Base-by-base conservation (phyloP, 108 stramenopile species). In the Nitzschia sp. region DNA sequence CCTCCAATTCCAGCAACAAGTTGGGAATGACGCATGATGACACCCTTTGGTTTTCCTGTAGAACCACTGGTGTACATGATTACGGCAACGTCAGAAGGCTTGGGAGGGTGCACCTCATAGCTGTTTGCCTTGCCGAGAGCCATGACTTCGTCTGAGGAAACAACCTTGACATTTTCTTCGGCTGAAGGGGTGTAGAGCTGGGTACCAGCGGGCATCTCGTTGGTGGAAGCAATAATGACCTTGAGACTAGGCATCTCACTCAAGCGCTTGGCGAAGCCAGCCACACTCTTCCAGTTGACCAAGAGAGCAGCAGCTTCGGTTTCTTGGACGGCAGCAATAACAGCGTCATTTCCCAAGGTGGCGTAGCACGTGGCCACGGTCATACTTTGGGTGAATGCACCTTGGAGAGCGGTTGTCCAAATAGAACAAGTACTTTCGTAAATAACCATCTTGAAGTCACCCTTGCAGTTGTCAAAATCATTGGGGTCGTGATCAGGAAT, bases 21-120 rank as follows among this genome's bases (percentile, higher is more conserved):
- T 75, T 92, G 89, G 26, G 63, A 53, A 80, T 98, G 98, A 8
- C 79, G 83, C 38, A 97, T 85, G 56, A 96, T 86, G 7, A 97
- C 97, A 65, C 97, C 98, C 89, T 99, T 99, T 10, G 98, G 97
- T 64, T 93, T 91, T 12, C 91, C 87, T 8, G 80, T 83, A 7
- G 69, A 75, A n/a, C 91, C 91, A 58, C 65, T 69, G 21, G 63
- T 70, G 21, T 70, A 70, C 69, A 70, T 70, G 51, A 70, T 61
- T 15, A 70, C 59, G 12, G 69, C 69, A n/a, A 61, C 22, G 41
- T 60, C 59, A 8, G 53, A 54, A 24, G 66, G 66, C 40, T 54
- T 67, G 40, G 66, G 66, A 11, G 66, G 66, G 9, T 9, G 54
- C 7, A 44, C 54, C 0, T 40, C 8, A 40, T 67, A 67, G 25